Base-by-base conservation (phyloP, 1,284 basidiomycete genomes). In the Apiotrichum sp. region DNA sequence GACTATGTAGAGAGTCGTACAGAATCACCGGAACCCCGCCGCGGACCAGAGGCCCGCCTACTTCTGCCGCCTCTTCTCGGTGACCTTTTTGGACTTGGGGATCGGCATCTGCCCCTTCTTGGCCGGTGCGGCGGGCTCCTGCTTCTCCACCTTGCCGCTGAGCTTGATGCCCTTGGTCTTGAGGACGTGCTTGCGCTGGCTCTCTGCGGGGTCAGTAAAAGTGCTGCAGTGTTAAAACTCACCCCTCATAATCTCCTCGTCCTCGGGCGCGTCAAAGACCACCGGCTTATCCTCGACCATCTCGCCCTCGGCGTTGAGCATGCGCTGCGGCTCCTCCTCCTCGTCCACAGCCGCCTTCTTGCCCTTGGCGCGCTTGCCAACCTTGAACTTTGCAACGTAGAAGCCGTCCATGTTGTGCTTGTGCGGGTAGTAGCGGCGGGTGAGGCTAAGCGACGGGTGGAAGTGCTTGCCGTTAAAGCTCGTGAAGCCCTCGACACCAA, bases 341-440 rank as follows among this genome's bases (percentile, higher is more conserved):
- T 64, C 71, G 32, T 77, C 79, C 16, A 72, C 73, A 22, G 75
- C 76, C 29, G 68, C 69, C 16, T 65, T 64, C 53, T 66, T 70
- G 50, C 68, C 70, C 78, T 89, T 93, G 50, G 77, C 72, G 58
- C 85, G 82, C 76, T 84, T 88, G 71, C 86, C 87, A 29, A 98
- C 86, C 77, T 92, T 96, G 81, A 99, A 89, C 78, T 98, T 98
- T 63, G 95, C 93, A 54, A 98, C 93, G 75, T 85, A 99, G 82
- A 99, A 99, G 2, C 96, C 96, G 75, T 99, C 96, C 89, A 98
- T 75, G 65, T 77, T 77, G 64, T 77, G 74, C 58, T 76, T 77
- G 61, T 76, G 74, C 16, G 75, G 75, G 64, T 76, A 76, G 62
- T 72, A 77, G 65, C 93, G 80, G 64, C 90, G 79, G n/a, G 93